These are phyloP conservation scores for Gnomoniopsis sp. DNA, from an alignment of 2,329 filamentous ascomycete genomes.

Conservation along the genomic window DNA sequence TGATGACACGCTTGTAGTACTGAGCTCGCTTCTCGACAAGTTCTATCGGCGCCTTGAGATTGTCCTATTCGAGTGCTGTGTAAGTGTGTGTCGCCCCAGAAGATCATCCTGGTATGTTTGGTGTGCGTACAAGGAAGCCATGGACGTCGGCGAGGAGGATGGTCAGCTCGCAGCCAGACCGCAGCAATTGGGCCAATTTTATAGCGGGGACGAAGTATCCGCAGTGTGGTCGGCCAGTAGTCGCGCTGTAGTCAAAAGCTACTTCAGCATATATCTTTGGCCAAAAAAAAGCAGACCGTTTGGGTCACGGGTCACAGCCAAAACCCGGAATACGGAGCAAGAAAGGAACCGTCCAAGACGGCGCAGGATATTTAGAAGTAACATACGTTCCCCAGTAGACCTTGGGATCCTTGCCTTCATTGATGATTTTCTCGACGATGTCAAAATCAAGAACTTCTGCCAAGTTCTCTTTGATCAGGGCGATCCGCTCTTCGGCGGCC, in stretches of 20 bases:
- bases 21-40: constrained; percentile 77
- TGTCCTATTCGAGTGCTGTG: constrained; percentile 28
- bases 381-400: constrained; percentile 72
- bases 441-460: constrained; percentile 81
- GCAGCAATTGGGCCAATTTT: constrained; percentile 85
- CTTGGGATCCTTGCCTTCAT: constrained; percentile 67
- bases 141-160: constrained; percentile 74
- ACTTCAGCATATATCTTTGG: background rate
- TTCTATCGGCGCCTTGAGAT: constrained; percentile 83
- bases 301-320: no score
- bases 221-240: constrained; percentile 82
- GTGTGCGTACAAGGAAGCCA: constrained; percentile 57
- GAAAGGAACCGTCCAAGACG: background rate
- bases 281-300: background rate
- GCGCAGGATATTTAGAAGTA: background rate
- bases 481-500: constrained; percentile 54
- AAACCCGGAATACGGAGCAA: background rate
- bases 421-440: constrained; percentile 71
- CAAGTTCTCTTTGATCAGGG: constrained; percentile 76
- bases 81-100: constrained; percentile 50
- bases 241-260: constrained; percentile 53
- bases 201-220: constrained; percentile 87
- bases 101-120: constrained; percentile 55
- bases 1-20: constrained; percentile 80
- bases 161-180: constrained; percentile 78